Evolutionary conservation across 495 filamentous ascomycete species (phyloP), one percentile per base, ranked within the genome.

Genomic region (Tuber calosporum): DNA sequence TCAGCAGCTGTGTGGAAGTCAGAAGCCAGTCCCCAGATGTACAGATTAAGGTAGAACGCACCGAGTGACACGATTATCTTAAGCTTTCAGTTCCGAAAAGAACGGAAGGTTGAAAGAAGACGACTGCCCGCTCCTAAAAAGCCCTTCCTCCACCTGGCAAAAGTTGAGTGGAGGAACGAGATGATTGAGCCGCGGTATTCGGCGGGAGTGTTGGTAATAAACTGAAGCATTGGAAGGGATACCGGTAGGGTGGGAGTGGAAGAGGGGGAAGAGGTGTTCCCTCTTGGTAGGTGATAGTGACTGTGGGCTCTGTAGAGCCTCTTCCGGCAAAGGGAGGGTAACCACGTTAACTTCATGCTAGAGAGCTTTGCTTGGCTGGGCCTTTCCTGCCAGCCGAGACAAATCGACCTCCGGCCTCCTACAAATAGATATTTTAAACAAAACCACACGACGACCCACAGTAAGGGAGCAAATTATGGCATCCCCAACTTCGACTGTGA

Each of bases 1-100:
- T 81, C 79, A n/a, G 81, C 79, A n/a, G 79, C 79, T 81, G 74
- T n/a, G 66, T 39, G 67, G 53, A 58, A 30, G 68, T 75, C 43
- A 75, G 73, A 58, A 58, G 30, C 11, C 3, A 22, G 48, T 15
- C 48, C 48, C 15, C 2, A 15, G 48, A 58, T 58, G 48, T 26
- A 30, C 8, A 58, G 30, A 30, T 58, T n/a, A 30, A 15, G n/a
- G 69, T 41, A 67, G 68, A 62, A 71, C 36, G 70, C 43, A 81
- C 79, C 79, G 37, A 79, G 76, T 79, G 76, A 81, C 71, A 81
- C 58, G 69, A 77, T 81, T 39, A 79, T 76, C 70, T 79, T 81
- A 41, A 81, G 69, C 38, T 81, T 81, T 81, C 69, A 81, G 58
- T 45, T 76, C 75, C 2, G 68, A 75, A 38, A 81, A 67, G 67